phyloP scores from a whole-genome alignment of 1,139 yeast genomes.

The Ogataea hybrid region DNA sequence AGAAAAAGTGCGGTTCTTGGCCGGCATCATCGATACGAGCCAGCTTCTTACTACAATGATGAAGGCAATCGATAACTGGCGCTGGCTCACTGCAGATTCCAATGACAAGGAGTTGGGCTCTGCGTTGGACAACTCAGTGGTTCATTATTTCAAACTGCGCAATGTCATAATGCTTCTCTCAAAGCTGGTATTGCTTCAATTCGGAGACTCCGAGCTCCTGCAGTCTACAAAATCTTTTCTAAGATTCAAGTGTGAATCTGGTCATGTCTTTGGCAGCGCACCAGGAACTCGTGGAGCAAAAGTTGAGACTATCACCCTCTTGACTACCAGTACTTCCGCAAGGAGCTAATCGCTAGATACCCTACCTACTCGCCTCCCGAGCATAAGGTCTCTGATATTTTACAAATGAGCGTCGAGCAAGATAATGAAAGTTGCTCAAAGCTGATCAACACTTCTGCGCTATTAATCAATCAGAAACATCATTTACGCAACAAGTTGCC shows the following conservation, averaged over 20 bases:
- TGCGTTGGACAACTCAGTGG: constrained; percentile 7
- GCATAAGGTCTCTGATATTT: constrained; percentile 41
- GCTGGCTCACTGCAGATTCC: constrained; percentile 47
- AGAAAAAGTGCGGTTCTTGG: constrained; percentile 8
- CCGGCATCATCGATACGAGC: constrained; percentile 12
- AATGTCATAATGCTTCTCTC: constrained; percentile 56
- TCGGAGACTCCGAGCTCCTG: constrained; percentile 56
- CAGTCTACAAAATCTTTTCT: constrained; percentile 50
- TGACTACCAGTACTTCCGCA: constrained; percentile 76
- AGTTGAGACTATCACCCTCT: constrained; percentile 46
- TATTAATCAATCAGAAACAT: constrained; percentile 30
- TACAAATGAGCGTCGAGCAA: constrained; percentile 43
- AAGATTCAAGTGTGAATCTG: constrained; percentile 28
- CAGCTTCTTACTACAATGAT: constrained; percentile 42
- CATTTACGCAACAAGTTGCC: constrained; percentile 33
- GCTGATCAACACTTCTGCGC: constrained; percentile 48
- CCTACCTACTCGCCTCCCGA: constrained; percentile 63
- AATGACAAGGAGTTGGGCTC: constrained; percentile 22
- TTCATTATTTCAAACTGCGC: constrained; percentile 39
- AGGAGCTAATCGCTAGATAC: constrained; percentile 70
- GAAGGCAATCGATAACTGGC: constrained; percentile 60
- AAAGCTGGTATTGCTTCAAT: constrained; percentile 57
- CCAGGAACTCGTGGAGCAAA: constrained; percentile 33
- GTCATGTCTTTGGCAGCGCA: constrained; percentile 26
- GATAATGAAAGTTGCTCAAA: constrained; percentile 18